Evolutionary conservation across 169 alveolate species (phyloP).

Genomic region (Plasmodium adleri): DNA sequence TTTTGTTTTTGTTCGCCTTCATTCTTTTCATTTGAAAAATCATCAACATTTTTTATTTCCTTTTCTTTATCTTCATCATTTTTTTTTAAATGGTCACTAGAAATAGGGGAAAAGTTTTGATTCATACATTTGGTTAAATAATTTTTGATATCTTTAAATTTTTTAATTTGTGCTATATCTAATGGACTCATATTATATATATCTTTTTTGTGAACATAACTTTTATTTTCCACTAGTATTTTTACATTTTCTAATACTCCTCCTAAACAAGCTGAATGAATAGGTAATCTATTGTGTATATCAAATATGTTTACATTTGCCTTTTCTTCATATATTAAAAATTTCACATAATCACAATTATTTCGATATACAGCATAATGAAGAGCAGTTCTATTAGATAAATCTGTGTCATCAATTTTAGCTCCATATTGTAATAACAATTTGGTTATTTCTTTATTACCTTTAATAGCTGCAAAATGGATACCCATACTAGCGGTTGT

Average conservation of each 20-base stretch:
- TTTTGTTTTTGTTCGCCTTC: background rate
- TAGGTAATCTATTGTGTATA: slow-evolving; percentile 90
- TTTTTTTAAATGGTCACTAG: slow-evolving; percentile 5
- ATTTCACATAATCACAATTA: slow-evolving; percentile 83
- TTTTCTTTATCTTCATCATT: slow-evolving; percentile 20
- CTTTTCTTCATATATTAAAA: slow-evolving; percentile 85
- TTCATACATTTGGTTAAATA: slow-evolving; percentile 29
- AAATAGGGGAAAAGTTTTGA: slow-evolving; percentile 23
- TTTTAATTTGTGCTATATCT: slow-evolving; percentile 81
- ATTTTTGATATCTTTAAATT: slow-evolving; percentile 74
- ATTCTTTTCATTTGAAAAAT: background rate
- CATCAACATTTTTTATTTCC: background rate
- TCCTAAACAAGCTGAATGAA: slow-evolving; percentile 91
- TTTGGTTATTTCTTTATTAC: slow-evolving; percentile 85
- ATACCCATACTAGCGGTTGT: slow-evolving; percentile 87
- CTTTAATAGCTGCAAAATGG: slow-evolving; percentile 91
- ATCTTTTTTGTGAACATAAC: slow-evolving; percentile 82
- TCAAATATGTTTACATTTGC: slow-evolving; percentile 85
- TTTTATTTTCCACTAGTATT: slow-evolving; percentile 83
- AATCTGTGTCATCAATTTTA: slow-evolving; percentile 84
- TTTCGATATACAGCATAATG: slow-evolving; percentile 88
- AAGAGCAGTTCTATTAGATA: slow-evolving; percentile 88
- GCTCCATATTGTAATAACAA: slow-evolving; percentile 84
- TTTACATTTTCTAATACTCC: slow-evolving; percentile 88
- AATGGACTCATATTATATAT: slow-evolving; percentile 88